phyloP scores from a whole-genome alignment of 495 filamentous ascomycete genomes.

The Penicillium flavigenum region DNA sequence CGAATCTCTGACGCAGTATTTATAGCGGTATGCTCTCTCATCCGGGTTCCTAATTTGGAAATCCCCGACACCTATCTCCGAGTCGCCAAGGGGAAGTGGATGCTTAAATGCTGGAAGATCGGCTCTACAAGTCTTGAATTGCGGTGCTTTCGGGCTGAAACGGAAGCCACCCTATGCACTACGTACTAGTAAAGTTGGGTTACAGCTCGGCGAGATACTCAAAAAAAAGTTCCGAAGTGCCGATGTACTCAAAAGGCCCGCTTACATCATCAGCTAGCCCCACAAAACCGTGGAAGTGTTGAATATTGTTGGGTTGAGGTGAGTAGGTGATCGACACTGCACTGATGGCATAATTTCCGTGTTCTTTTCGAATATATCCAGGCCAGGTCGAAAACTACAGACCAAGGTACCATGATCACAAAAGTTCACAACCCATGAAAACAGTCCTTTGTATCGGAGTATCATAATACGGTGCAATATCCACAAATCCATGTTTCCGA shows the following conservation, averaged over 20 bases:
- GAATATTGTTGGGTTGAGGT: neutral
- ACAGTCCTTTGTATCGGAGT: constrained; percentile 52
- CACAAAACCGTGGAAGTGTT: too few relatives aligned
- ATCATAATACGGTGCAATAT: constrained; percentile 56
- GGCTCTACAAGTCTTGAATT: neutral
- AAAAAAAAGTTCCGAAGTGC: too few relatives aligned
- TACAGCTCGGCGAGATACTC: too few relatives aligned
- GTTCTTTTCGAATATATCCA: neutral
- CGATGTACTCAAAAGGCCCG: too few relatives aligned
- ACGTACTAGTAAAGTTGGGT: too few relatives aligned
- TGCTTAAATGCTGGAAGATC: neutral
- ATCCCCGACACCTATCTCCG: constrained; percentile 4
- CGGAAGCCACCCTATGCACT: neutral
- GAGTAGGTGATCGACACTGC: neutral
- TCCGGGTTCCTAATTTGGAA: neutral
- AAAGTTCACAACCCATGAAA: constrained; percentile 37
- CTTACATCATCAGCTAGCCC: too few relatives aligned
- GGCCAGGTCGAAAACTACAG: neutral
- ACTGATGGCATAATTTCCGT: neutral
- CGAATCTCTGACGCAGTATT: neutral
- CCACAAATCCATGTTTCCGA: constrained; percentile 50
- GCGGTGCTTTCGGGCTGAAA: neutral
- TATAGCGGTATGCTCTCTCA: neutral
- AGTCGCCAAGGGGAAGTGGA: neutral
- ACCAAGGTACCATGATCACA: neutral